Evolutionary conservation across 1,284 basidiomycete genomes (phyloP).

Genomic region (Filobasidium uniguttulatum): DNA sequence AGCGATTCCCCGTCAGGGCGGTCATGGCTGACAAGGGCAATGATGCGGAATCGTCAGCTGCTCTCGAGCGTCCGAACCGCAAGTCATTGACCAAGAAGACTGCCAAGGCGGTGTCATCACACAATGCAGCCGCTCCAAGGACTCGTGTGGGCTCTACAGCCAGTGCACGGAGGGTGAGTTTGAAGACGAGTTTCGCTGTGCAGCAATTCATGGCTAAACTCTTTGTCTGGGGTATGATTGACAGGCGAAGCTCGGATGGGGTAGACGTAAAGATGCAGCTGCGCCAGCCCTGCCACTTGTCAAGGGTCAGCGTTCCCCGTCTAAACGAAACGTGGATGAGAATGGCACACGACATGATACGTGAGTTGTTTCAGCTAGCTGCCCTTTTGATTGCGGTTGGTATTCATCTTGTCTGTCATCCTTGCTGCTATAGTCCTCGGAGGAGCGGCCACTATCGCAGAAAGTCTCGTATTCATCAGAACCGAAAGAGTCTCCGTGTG

Average conservation of each 20-base stretch:
- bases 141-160: background rate
- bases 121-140: background rate
- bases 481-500: too few species aligned
- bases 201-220: too few species aligned
- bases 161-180: slow-evolving; percentile 9
- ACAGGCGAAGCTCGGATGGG: slow-evolving; percentile 10
- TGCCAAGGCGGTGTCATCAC: background rate
- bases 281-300: background rate
- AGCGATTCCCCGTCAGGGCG: background rate
- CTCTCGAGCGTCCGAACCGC: background rate
- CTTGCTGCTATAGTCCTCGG: too few species aligned
- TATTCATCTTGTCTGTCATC: too few species aligned
- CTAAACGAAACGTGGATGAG: too few species aligned
- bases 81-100: background rate
- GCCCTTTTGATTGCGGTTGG: too few species aligned
- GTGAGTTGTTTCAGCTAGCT: too few species aligned
- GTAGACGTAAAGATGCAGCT: background rate
- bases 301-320: background rate
- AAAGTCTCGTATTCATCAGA: too few species aligned
- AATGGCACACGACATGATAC: too few species aligned
- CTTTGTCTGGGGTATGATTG: too few species aligned
- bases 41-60: background rate
- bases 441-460: too few species aligned
- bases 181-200: too few species aligned
- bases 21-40: slow-evolving; percentile 1